These are phyloP conservation scores for Tilletia walkeri DNA, from an alignment of 1,284 basidiomycete species.

Conservation along the genomic window DNA sequence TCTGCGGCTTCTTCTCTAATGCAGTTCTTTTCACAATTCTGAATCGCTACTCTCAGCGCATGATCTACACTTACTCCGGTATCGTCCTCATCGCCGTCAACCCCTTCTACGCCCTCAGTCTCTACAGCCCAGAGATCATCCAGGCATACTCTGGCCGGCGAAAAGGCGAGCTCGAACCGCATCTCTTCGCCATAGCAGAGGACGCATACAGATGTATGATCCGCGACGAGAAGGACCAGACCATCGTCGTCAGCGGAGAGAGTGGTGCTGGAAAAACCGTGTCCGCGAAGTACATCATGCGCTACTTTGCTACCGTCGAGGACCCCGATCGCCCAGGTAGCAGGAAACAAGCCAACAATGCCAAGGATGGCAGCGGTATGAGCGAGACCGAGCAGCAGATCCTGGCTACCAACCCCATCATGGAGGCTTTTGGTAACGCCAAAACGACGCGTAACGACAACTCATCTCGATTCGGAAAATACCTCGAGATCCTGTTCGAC, in stretches of 20 bases:
- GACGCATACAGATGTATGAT: slow-evolving; percentile 98
- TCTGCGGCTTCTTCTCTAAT: not conserved
- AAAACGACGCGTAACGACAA: slow-evolving; percentile 99
- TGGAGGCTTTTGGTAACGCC: slow-evolving; percentile 98
- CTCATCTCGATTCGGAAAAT: slow-evolving; percentile 97
- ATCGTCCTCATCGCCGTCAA: slow-evolving; percentile 97
- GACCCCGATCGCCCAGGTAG: slow-evolving; percentile 64
- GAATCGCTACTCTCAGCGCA: slow-evolving; percentile 92
- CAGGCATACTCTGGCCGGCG: slow-evolving; percentile 91
- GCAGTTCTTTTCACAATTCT: slow-evolving; percentile 92
- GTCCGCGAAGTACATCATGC: slow-evolving; percentile 98
- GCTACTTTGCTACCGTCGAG: slow-evolving; percentile 97
- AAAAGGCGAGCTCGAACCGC: slow-evolving; percentile 93
- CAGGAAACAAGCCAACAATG: slow-evolving; percentile 27
- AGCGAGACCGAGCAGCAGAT: slow-evolving; percentile 97
- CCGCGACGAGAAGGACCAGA: slow-evolving; percentile 90
- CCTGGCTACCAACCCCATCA: slow-evolving; percentile 95
- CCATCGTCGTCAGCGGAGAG: slow-evolving; percentile 90
- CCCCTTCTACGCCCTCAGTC: slow-evolving; percentile 76
- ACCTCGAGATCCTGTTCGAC: slow-evolving; percentile 98
- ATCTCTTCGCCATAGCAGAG: slow-evolving; percentile 97
- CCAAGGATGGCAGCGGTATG: slow-evolving; percentile 58
- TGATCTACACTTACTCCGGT: slow-evolving; percentile 98
- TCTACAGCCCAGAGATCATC: slow-evolving; percentile 88
- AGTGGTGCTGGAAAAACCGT: slow-evolving; percentile 99